Evolutionary conservation across 805 yeast genomes (phyloP), one percentile per base, ranked within the genome.

Genomic region (Diddensiella caesifluorescens): DNA sequence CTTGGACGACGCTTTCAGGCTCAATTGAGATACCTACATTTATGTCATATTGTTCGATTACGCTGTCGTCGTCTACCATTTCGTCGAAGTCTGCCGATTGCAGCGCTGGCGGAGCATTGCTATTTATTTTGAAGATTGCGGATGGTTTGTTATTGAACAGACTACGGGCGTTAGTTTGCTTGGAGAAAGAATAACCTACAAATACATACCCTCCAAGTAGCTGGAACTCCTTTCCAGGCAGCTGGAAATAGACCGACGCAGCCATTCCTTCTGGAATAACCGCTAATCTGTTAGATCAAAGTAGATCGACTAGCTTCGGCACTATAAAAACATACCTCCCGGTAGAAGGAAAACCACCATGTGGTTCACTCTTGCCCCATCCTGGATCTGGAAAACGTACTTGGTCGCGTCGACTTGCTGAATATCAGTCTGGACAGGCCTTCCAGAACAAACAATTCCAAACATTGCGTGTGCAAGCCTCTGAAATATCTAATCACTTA

Each of bases 1-100:
- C 62, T 46, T 76, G 75, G 0, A 94, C 97, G 38, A 74, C 79
- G 0, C 60, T 68, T 4, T 75, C 71, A 0, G 95, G 83, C 57
- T 90, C 98, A 10, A 90, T 79, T 2, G 96, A 85, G n/a, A 92
- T 84, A 0, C 98, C 98, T 3, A 90, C 78, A 1, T 71, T 63
- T 34, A 71, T 62, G 21, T 52, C 46, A 51, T 48, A 49, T 58
- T 70, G 50, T 57, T 61, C 64, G 34, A 53, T 53, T 2, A 66
- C 69, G n/a, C 62, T 64, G 5, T 59, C 54, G 13, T 49, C 61
- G 47, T 64, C 73, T 68, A 75, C 71, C 51, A 75, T 69, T 47
- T 77, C 84, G 35, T 79, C 83, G 4, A 72, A 55, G 18, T 74
- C 74, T 45, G 63, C 66, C 21, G 35, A 40, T 3, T 40, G 47